phyloP scores from a whole-genome alignment of 306 rosid species.

The Glycine soja region DNA sequence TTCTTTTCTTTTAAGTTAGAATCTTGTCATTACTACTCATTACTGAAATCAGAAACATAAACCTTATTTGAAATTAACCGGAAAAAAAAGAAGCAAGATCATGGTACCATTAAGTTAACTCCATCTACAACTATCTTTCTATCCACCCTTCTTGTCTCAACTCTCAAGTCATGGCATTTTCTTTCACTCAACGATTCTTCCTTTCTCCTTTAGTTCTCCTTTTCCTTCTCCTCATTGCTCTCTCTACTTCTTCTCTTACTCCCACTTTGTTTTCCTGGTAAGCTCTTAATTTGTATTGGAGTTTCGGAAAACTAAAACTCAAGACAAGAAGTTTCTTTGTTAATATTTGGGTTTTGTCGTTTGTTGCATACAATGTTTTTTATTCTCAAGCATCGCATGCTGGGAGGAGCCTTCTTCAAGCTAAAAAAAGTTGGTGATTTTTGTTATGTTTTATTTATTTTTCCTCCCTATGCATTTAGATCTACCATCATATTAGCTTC shows the following conservation, averaged over 20 bases:
- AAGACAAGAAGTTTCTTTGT: not conserved
- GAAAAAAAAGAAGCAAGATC: too few relatives aligned
- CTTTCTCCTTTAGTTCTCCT: constrained; percentile 52
- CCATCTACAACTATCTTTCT: too few relatives aligned
- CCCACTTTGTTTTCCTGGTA: constrained; percentile 69
- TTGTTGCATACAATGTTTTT: constrained; percentile 60
- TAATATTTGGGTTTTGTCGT: constrained; percentile 12
- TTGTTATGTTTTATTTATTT: not conserved
- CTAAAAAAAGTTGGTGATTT: constrained; percentile 64
- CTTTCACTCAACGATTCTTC: not conserved
- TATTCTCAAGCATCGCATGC: constrained; percentile 46
- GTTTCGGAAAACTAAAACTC: too few relatives aligned
- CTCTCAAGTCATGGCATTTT: not conserved
- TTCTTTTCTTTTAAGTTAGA: too few relatives aligned
- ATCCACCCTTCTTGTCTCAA: too few relatives aligned
- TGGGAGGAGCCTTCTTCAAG: constrained; percentile 87
- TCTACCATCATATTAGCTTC: not conserved
- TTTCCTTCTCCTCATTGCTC: not conserved
- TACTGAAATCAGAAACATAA: too few relatives aligned
- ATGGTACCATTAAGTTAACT: too few relatives aligned
- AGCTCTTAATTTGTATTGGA: too few relatives aligned
- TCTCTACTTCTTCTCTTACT: constrained; percentile 47
- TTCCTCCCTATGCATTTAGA: not conserved
- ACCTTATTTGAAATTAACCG: too few relatives aligned
- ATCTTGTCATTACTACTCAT: too few relatives aligned